Evolutionary conservation across 176 grass and related monocot species (phyloP).

Genomic region (Chloris gayana): DNA sequence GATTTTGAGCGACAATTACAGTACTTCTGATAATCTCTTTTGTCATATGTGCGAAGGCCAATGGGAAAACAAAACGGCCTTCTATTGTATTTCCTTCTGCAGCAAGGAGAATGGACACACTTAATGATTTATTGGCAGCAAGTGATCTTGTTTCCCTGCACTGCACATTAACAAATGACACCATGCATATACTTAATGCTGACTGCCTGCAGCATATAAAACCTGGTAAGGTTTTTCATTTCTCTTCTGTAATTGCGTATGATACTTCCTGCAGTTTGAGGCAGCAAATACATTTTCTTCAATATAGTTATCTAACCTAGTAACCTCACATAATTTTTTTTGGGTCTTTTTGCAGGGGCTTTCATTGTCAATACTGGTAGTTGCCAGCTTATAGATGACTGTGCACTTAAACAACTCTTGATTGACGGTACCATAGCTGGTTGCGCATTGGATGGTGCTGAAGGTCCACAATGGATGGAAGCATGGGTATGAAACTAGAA

Average conservation of each 20-base stretch:
- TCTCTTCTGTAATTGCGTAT: slow-evolving; percentile 11
- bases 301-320: neutral
- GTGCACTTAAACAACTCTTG: slow-evolving; percentile 90
- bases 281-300: neutral
- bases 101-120: slow-evolving; percentile 94
- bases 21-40: neutral
- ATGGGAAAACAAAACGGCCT: slow-evolving; percentile 61
- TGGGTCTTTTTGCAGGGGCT: slow-evolving; percentile 61
- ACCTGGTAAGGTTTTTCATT: slow-evolving; percentile 56
- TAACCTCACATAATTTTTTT: slow-evolving; percentile 27
- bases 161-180: slow-evolving; percentile 84
- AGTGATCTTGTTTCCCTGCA: slow-evolving; percentile 97
- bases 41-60: slow-evolving; percentile 46
- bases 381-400: slow-evolving; percentile 95
- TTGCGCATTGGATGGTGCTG: slow-evolving; percentile 91
- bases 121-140: slow-evolving; percentile 90
- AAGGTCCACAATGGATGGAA: slow-evolving; percentile 99
- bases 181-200: slow-evolving; percentile 83
- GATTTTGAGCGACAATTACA: slow-evolving; percentile 7
- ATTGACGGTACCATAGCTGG: slow-evolving; percentile 91
- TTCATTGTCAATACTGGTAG: slow-evolving; percentile 95
- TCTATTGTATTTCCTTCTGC: slow-evolving; percentile 83
- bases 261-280: slow-evolving; percentile 20
- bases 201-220: slow-evolving; percentile 91
- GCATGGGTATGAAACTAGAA: slow-evolving; percentile 80